Conservation (phyloP, 2,329 filamentous ascomycete genomes). For the Colletotrichum sublineola region DNA sequence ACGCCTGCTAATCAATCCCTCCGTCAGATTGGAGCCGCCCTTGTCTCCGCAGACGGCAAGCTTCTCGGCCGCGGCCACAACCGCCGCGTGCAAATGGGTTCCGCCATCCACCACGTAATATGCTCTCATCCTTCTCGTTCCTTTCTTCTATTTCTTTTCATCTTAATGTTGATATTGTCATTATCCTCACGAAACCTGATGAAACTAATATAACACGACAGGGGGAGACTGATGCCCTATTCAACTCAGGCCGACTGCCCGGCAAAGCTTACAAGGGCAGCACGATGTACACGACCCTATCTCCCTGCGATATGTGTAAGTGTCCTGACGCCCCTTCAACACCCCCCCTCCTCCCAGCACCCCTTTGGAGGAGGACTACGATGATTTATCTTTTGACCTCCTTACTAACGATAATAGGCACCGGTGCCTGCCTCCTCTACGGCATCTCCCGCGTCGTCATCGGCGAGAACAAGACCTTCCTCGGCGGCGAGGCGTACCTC, state of each 20-base stretch:
- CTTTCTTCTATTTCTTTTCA: background rate
- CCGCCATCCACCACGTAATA: conserved; percentile 77
- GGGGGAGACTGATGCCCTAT: conserved; percentile 83
- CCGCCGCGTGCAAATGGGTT: conserved; percentile 79
- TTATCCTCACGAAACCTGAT: too few relatives aligned
- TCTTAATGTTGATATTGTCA: background rate
- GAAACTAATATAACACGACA: conserved; percentile 51
- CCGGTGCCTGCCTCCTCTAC: conserved; percentile 82
- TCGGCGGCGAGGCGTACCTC: conserved; percentile 80
- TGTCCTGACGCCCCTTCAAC: background rate
- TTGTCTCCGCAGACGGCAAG: conserved; percentile 77
- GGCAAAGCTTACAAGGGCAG: conserved; percentile 74
- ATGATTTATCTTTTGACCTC: background rate
- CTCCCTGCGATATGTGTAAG: conserved; percentile 82
- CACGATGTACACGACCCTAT: conserved; percentile 88
- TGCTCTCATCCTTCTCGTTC: too few relatives aligned
- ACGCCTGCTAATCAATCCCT: background rate
- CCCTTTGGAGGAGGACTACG: background rate
- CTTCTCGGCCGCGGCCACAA: conserved; percentile 81
- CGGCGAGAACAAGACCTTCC: conserved; percentile 81
- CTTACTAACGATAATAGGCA: conserved; percentile 52
- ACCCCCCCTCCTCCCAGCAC: background rate
- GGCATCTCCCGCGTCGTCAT: conserved; percentile 81
- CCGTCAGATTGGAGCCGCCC: conserved; percentile 61
- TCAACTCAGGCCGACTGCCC: conserved; percentile 79